phyloP scores from a whole-genome alignment of 1,284 basidiomycete species.

The Marasmius sp. region DNA sequence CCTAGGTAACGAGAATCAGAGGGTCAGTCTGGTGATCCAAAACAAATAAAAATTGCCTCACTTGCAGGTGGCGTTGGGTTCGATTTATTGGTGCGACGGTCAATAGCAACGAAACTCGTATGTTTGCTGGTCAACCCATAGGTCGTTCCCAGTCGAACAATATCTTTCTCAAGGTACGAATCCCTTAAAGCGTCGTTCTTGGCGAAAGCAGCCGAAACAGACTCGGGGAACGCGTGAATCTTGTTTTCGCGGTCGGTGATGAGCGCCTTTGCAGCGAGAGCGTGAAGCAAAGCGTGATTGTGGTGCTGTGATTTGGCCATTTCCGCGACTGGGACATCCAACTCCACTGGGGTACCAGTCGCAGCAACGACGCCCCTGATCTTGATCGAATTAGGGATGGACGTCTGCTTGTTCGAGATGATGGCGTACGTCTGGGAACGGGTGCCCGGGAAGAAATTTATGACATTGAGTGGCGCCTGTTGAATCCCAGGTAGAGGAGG shows the following conservation, averaged over 20 bases:
- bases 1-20: too few relatives aligned
- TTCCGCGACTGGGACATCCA: slow-evolving; percentile 1
- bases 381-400: neutral
- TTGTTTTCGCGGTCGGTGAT: slow-evolving; percentile 6
- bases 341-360: slow-evolving; percentile 1
- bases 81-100: neutral
- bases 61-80: neutral
- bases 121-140: slow-evolving; percentile 6
- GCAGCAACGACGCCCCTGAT: slow-evolving; percentile 1
- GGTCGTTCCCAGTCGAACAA: slow-evolving; percentile 8
- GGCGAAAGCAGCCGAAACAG: neutral
- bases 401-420: neutral
- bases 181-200: neutral
- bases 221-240: neutral
- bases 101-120: slow-evolving; percentile 9
- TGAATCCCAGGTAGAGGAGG: slow-evolving; percentile 1
- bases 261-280: slow-evolving; percentile 8
- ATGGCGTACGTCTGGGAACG: slow-evolving; percentile 8
- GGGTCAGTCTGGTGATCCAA: too few relatives aligned
- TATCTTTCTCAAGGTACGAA: slow-evolving; percentile 6
- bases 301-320: neutral
- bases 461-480: slow-evolving; percentile 1
- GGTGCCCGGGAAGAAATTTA: neutral
- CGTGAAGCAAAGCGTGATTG: neutral
- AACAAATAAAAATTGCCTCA: too few relatives aligned